Percentiles rank a stretch among this genome's conserved stretches.
Evolutionary conservation across 148 eudicot species (phyloP).

Genomic region (Chenopodium quinoa): DNA sequence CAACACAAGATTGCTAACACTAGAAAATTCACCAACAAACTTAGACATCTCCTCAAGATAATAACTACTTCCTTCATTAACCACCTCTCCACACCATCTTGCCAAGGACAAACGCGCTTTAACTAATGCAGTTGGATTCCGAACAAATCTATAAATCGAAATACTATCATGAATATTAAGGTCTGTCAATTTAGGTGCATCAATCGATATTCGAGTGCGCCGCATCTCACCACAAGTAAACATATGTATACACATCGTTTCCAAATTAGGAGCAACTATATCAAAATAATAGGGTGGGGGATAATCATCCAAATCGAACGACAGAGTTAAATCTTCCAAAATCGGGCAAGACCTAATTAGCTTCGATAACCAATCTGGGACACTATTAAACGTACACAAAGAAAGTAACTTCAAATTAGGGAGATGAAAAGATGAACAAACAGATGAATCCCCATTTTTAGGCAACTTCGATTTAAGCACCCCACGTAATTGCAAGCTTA

Average conservation of each 20-base stretch:
- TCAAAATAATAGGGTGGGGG: background rate
- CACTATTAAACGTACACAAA: background rate
- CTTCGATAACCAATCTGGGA: background rate
- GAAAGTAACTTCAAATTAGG: background rate
- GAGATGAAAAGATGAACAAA: background rate
- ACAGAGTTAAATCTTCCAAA: conserved; percentile 4
- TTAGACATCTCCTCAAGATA: background rate
- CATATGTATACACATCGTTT: background rate
- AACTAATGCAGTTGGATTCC: background rate
- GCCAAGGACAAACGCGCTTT: background rate
- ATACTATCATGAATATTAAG: background rate
- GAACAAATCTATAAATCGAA: background rate
- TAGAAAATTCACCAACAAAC: background rate
- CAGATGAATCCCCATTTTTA: no score
- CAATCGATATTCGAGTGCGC: background rate
- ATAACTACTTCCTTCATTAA: no score
- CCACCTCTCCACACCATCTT: no score
- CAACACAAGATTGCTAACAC: background rate
- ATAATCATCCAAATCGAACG: background rate
- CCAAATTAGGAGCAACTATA: conserved; percentile 5
- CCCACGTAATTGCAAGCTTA: background rate
- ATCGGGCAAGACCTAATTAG: background rate
- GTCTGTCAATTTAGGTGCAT: background rate
- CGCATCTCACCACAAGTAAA: no score
- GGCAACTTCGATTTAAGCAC: background rate